Percentiles rank a stretch among this genome's conserved stretches.
phyloP scores from a whole-genome alignment of 371 early-diverging fungal species.

The Zychaea mexicana region DNA sequence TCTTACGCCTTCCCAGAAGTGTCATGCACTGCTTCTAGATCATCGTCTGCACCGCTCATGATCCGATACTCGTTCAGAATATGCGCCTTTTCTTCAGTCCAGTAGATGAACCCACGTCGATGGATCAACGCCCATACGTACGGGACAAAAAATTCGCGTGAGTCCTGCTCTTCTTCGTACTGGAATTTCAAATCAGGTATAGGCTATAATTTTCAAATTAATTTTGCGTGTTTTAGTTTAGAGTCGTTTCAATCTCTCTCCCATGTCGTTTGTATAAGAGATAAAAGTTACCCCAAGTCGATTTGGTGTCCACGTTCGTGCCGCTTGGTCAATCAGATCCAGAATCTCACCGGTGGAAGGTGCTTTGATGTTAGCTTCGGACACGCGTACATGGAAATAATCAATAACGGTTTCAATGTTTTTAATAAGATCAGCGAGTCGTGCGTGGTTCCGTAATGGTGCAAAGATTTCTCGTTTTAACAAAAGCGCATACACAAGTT shows the following conservation, averaged over 20 bases:
- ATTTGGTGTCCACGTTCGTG: slow-evolving; percentile 70
- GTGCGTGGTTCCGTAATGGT: slow-evolving; percentile 51
- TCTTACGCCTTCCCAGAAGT: not conserved
- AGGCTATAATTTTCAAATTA: slow-evolving; percentile 17
- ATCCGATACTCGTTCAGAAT: slow-evolving; percentile 52
- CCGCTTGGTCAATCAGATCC: slow-evolving; percentile 63
- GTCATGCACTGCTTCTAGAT: slow-evolving; percentile 8
- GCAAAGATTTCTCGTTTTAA: slow-evolving; percentile 71
- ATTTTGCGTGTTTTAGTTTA: not conserved
- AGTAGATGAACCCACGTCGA: slow-evolving; percentile 63
- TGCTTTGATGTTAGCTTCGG: slow-evolving; percentile 66
- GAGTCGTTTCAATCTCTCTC: too few species aligned
- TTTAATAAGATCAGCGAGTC: slow-evolving; percentile 61
- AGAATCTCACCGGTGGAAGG: slow-evolving; percentile 71
- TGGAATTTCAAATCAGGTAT: slow-evolving; percentile 67
- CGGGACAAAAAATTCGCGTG: slow-evolving; percentile 69
- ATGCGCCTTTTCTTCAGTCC: slow-evolving; percentile 69
- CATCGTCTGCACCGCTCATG: slow-evolving; percentile 13
- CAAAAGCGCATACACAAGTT: slow-evolving; percentile 74
- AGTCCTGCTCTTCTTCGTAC: slow-evolving; percentile 67
- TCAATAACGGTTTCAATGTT: slow-evolving; percentile 69
- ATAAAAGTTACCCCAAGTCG: slow-evolving; percentile 46
- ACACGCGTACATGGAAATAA: slow-evolving; percentile 64
- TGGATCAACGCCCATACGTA: slow-evolving; percentile 73
- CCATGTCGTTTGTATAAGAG: too few species aligned